Evolutionary conservation across 2,329 filamentous ascomycete genomes (phyloP), one percentile per base, ranked within the genome.

Genomic region (Nannizziopsis barbatae): DNA sequence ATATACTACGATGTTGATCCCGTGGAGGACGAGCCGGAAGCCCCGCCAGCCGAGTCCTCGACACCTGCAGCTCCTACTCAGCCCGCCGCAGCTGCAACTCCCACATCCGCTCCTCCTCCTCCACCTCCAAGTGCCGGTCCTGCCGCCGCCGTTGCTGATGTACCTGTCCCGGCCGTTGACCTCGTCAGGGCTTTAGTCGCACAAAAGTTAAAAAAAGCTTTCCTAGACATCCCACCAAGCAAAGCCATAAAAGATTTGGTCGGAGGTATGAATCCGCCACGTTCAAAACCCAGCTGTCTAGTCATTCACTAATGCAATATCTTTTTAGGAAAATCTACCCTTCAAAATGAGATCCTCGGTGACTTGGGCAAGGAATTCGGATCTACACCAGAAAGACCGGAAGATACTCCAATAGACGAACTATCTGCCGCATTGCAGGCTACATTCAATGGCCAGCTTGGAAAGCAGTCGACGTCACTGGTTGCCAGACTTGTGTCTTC

Each of bases 1-100:
- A 98, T 98, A 56, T 98, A 98, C 75, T 98, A 98, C 70, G 90
- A 95, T 64, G 89, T 94, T 39, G 92, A 98, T 62, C 92, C 92
- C 0, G 75, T 94, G 62, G 92, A 98, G 50, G 92, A 96, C 68
- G 77, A 84, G 41, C 83, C 84, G 61, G 65, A 76, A 43, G 54
- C 63, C 35, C 51, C 60, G n/a, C 55, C 60, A 44, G 65, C 66
- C 22, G 47, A 59, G 14, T 52, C 63, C 31, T 64, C 72, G 12
- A 62, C 67, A 17, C 55, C 62, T 38, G 57, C 70, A 15, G 62
- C 65, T 42, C 57, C 66, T 42, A 56, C 65, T 40, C 58, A 72
- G 4, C 62, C 72, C 38, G 52, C 69, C 10, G 57, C 69, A 14
- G 63, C 75, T 42, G 61, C 74, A 5, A 65, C 75, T 2, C 62